Base-by-base conservation (phyloP, 169 alveolate genomes). In the Cryptosporidium sp. region DNA sequence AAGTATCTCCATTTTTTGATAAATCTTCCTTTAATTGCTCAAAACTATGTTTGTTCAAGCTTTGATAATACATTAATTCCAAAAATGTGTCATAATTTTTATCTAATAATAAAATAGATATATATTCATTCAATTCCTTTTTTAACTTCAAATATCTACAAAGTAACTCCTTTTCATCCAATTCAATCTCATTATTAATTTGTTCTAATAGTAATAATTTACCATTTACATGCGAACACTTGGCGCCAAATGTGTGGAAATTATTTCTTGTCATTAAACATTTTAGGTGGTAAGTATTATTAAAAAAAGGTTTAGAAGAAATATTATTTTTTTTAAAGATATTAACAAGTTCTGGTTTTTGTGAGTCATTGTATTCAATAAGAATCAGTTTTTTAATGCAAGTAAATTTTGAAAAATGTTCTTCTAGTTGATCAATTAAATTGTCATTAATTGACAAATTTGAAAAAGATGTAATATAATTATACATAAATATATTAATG, bases 301-400 rank as follows among this genome's bases (percentile, higher is more conserved):
- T 0, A 3, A 48, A 48, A 48, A 6, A 48, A 48, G 56, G 14
- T 3, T 48, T 48, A 0, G 56, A 14, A 16, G 4, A 48, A 48
- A 48, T 48, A 48, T 48, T 48, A 48, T 12, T 48, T 48, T 12
- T 48, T 9, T 48, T 16, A 12, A 48, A 5, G 2, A 3, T 14
- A 26, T n/a, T 60, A 26, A 60, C 14, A 31, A 18, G 4, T 12
- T 18, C 23, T 23, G 39, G 16, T 3, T 12, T 21, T 60, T 60
- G 69, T 0, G 69, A 60, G 37, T 18, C 23, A 3, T 18, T 42
- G 35, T 69, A 48, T 51, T 71, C 69, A 2, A 51, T 29, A 21
- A 71, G 69, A n/a, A 21, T 10, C 12, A 52, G 65, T 71, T 44
- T 71, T 29, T 71, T 51, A 4, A 71, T 18, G 48, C 65, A 39